Conservation (phyloP, 192 early-diverging fungal genomes). For the Mortierella claussenii region DNA sequence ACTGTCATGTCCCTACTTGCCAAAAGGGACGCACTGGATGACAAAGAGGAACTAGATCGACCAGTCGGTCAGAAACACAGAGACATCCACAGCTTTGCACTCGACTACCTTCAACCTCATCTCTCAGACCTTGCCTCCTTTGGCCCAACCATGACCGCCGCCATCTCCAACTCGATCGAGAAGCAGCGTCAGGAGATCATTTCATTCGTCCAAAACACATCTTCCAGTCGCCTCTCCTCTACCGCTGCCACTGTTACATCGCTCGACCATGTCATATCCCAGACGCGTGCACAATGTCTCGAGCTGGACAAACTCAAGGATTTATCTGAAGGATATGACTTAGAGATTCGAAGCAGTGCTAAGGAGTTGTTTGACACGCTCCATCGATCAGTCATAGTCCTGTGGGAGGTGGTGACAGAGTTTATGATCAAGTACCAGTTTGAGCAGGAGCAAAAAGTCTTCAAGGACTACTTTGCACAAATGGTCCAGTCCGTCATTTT, state of each 20-base stretch:
- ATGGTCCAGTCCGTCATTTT: conserved; percentile 24
- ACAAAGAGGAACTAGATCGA: not conserved
- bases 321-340: not conserved
- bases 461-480: conserved; percentile 33
- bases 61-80: no score
- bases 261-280: conserved; percentile 5
- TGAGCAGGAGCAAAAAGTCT: conserved; percentile 18
- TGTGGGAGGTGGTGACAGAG: conserved; percentile 43
- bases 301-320: conserved; percentile 4
- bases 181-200: conserved; percentile 7
- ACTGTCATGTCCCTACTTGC: no score
- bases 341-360: conserved; percentile 2
- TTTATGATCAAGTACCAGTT: conserved; percentile 35
- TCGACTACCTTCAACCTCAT: conserved; percentile 28
- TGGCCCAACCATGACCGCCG: not conserved
- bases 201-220: not conserved
- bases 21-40: no score
- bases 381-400: conserved; percentile 4
- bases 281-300: not conserved
- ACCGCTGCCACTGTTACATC: not conserved
- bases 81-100: no score
- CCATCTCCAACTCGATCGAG: conserved; percentile 26
- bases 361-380: conserved; percentile 16
- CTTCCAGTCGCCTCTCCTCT: not conserved
- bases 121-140: conserved; percentile 20